Evolutionary conservation across 2,329 filamentous ascomycete species (phyloP), one percentile per base, ranked within the genome.

Genomic region (Mollisia scopiformis): DNA sequence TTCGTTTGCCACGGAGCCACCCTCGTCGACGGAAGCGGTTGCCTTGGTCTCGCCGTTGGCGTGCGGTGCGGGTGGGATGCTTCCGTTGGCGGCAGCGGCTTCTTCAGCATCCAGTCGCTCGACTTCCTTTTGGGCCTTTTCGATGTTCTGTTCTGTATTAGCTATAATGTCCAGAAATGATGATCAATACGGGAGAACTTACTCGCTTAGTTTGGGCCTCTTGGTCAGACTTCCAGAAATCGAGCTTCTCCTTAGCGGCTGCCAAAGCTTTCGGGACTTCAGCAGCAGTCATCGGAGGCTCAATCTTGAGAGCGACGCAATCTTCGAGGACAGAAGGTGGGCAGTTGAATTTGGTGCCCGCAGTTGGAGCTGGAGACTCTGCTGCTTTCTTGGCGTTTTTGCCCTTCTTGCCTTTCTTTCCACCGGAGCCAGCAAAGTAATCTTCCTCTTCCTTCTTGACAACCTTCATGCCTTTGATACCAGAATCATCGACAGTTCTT

Each of bases 51-150:
- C 82, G 41, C 84, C 86, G 56, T 86, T 82, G 59, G 80, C 78
- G 64, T 80, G 76, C 61, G 79, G 19, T 28, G 19, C 77, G 63
- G 79, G 75, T 74, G n/a, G 74, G 69, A n/a, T 71, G 67, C 75
- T 78, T 64, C 82, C 82, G 13, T 62, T 43, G n/a, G 82, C 82
- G 63, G 57, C 77, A 70, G 59, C 80, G 57, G 80, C 77, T 71
- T 85, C 84, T 66, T 84, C 81, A 58, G 88, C 87, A 75, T 97
- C 94, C 58, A 98, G 86, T 69, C 88, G 88, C 75, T 93, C 92
- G 65, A 99, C 96, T 77, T 97, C 93, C 78, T 94, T 94, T 82
- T 97, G 90, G 63, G 95, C 95, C 79, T 97, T 97, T 66, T 92
- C 91, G 63, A 98, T 89, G 83, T 99, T 99, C 95, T 98, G n/a